Conservation (phyloP, 306 rosid genomes). For the Datisca glomerata region DNA sequence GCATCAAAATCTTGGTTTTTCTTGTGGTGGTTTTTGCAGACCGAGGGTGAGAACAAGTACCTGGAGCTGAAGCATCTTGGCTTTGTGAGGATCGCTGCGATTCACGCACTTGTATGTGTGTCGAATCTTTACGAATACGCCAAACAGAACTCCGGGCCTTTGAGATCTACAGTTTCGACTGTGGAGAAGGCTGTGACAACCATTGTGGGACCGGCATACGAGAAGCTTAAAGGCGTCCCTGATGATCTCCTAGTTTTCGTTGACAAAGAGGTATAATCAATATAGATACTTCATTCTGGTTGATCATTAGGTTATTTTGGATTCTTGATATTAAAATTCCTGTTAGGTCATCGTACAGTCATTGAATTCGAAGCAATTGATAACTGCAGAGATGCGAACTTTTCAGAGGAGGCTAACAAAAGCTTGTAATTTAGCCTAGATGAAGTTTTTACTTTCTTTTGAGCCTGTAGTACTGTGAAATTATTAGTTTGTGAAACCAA, state of each 20-base stretch:
- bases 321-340: neutral
- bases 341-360: neutral
- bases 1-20: neutral
- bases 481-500: too few species aligned
- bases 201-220: conserved; percentile 47
- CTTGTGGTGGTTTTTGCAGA: conserved; percentile 10
- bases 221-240: conserved; percentile 39
- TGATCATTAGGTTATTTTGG: neutral
- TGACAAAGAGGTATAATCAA: conserved; percentile 42
- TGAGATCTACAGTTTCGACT: conserved; percentile 48
- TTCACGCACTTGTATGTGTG: conserved; percentile 29
- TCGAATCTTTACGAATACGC: conserved; percentile 54
- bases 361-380: too few species aligned
- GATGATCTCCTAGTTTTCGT: conserved; percentile 49
- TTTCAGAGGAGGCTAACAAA: too few species aligned
- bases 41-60: conserved; percentile 23
- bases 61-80: conserved; percentile 46
- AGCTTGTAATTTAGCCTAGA: too few species aligned
- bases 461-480: too few species aligned
- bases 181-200: conserved; percentile 46
- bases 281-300: neutral
- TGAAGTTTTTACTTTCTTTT: too few species aligned
- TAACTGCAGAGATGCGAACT: too few species aligned
- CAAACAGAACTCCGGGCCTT: conserved; percentile 55
- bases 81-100: conserved; percentile 41